phyloP scores from a whole-genome alignment of 2,329 filamentous ascomycete species.

The Hortaea werneckii region DNA sequence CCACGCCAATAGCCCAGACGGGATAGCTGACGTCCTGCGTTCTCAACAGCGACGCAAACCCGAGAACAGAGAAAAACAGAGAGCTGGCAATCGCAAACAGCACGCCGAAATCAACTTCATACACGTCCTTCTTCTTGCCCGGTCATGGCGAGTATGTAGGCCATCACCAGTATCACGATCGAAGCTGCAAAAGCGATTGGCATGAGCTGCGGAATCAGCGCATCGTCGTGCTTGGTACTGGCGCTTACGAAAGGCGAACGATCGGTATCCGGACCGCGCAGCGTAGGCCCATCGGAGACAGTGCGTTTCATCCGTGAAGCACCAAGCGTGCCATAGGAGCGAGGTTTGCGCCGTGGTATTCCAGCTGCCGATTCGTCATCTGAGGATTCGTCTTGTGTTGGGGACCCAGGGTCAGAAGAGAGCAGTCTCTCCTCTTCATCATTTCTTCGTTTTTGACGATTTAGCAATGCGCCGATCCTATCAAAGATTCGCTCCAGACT shows the following conservation, averaged over 20 bases:
- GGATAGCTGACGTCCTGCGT: slow-evolving; percentile 34
- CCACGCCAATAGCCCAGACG: slow-evolving; percentile 36
- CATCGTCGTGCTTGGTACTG: background rate
- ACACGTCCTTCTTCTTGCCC: slow-evolving; percentile 54
- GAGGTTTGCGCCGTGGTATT: background rate
- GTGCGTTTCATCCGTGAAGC: background rate
- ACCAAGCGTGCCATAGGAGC: slow-evolving; percentile 5
- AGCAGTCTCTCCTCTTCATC: slow-evolving; percentile 13
- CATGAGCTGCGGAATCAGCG: slow-evolving; percentile 12
- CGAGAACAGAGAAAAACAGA: slow-evolving; percentile 53
- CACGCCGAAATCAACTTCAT: slow-evolving; percentile 66
- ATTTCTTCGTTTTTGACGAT: slow-evolving; percentile 10
- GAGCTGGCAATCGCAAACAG: slow-evolving; percentile 59
- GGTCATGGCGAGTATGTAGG: slow-evolving; percentile 55
- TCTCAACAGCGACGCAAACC: slow-evolving; percentile 49
- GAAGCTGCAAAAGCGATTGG: slow-evolving; percentile 50
- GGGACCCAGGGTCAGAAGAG: slow-evolving; percentile 8
- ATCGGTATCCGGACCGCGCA: background rate
- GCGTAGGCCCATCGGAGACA: background rate
- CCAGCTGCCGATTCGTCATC: slow-evolving; percentile 19
- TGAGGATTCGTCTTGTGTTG: slow-evolving; percentile 19
- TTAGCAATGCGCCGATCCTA: slow-evolving; percentile 31
- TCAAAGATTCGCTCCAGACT: slow-evolving; percentile 54
- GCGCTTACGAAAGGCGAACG: background rate
- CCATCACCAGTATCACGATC: slow-evolving; percentile 53